Evolutionary conservation across 805 yeast species (phyloP).

Genomic region (Wickerhamiella allomyrinae): DNA sequence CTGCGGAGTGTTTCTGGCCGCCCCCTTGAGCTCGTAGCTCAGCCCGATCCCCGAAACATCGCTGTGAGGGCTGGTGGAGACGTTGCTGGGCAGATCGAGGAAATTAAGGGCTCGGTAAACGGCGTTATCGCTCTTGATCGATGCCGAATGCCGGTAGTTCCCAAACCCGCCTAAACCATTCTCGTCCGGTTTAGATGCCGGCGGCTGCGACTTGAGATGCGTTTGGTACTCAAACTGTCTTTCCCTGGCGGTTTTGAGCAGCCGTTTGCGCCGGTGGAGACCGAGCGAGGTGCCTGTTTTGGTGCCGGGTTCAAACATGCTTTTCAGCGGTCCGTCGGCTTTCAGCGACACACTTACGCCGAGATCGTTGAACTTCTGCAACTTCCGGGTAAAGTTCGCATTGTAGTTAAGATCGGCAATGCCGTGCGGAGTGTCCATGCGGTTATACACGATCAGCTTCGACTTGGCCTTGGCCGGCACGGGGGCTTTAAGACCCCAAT

Average conservation of each 20-base stretch:
- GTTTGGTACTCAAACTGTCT: constrained; percentile 9
- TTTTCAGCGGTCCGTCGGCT: constrained; percentile 8
- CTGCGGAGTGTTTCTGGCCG: constrained; percentile 21
- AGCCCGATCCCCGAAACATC: constrained; percentile 17
- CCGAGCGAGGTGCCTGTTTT: constrained; percentile 5
- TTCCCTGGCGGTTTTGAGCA: constrained; percentile 11
- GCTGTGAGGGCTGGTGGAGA: neutral
- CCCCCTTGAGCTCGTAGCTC: constrained; percentile 22
- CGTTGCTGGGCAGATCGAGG: constrained; percentile 1
- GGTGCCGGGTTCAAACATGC: constrained; percentile 12
- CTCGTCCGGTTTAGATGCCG: neutral
- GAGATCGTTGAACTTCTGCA: constrained; percentile 20
- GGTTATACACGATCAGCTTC: constrained; percentile 15
- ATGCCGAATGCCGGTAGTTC: neutral
- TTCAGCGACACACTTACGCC: constrained; percentile 16
- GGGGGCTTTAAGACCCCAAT: constrained; percentile 26
- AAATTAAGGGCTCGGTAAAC: constrained; percentile 5
- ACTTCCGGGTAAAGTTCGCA: constrained; percentile 17
- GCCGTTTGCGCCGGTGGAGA: constrained; percentile 10
- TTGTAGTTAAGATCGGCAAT: constrained; percentile 20
- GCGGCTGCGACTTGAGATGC: neutral
- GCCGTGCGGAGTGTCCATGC: constrained; percentile 20
- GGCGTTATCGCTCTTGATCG: constrained; percentile 3
- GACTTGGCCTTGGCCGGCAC: constrained; percentile 19
- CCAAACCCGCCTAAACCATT: neutral